Evolutionary conservation across 2,329 filamentous ascomycete genomes (phyloP), one percentile per base, ranked within the genome.

Genomic region (Pseudogymnoascus verrucosus): DNA sequence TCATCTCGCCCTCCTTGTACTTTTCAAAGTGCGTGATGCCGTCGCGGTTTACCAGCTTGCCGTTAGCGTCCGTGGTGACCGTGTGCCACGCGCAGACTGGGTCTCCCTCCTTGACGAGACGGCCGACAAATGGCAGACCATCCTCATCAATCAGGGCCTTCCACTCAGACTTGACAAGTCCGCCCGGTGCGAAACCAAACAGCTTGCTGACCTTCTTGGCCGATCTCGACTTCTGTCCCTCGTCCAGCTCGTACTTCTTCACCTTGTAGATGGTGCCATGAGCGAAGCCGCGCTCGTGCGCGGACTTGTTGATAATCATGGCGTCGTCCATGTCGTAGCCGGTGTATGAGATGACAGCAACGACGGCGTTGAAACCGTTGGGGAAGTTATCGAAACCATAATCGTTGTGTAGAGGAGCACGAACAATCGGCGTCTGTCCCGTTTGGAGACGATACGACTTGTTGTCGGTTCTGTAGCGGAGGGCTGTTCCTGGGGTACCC

Each of bases 301-400:
- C 88, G 19, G 92, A 96, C 76, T 98, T 98, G 81, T 98, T 98
- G 74, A 99, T 82, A 74, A 99, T 98, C 93, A 98, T 98, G 74
- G 95, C 95, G 78, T 99, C 95, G 82, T 99, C 95, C 95, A 99
- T 99, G 82, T 99, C 95, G 78, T 98, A 99, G 61, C 93, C 95
- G 1, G 93, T 98, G 76, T 99, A 99, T 0, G 93, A 97, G 67
- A 99, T 96, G 75, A 99, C 96, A 65, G 95, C 95, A 64, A 99
- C 95, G 40, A 98, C 87, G 7, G 92, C 91, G 72, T 99, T 99
- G 72, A 87, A 93, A 28, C 95, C 95, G 74, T 98, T 97, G 63
- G 95, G 95, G 76, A 97, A 99, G 77, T 98, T 98, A 78, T 99
- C 95, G 65, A 98, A 87, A 19, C 93, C 95, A 73, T 99, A 99